Evolutionary conservation across 2,329 filamentous ascomycete species (phyloP), one percentile per base, ranked within the genome.

Genomic region (Pseudocercospora eumusae): DNA sequence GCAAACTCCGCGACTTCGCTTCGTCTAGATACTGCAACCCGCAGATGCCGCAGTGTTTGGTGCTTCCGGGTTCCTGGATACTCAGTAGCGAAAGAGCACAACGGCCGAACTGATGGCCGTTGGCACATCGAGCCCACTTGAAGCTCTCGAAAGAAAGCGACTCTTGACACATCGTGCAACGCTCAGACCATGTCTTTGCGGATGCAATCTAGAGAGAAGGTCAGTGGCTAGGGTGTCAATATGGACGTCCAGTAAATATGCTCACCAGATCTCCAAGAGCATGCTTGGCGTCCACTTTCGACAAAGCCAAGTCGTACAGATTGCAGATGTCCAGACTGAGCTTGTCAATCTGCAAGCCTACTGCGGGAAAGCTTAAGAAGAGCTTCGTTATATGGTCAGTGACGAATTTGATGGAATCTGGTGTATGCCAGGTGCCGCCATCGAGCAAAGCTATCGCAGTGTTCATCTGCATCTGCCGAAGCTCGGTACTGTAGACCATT

Each of bases 1-100:
- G 20, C 10, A 64, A 45, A 9, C 42, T 57, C 10, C 61, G 56
- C 47, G 66, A 40, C 7, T 61, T 61, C 15, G 81, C 78, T 53
- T 82, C 79, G 49, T 77, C 78, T 7, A 84, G 66, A 66, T 79
- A 83, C 49, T 81, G 79, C 25, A 73, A 79, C 11, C 71, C 77
- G 66, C 84, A 86, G n/a, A 80, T 73, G 18, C 79, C 79, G 69
- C 84, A 86, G 55, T 76, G 77, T 67, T 84, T 85, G 11, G 82
- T 81, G 1, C 81, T 75, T 1, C 79, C 79, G 2, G 84, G 83
- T 33, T 80, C 78, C 68, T 85, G 83, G 6, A 86, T 84, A 1
- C 82, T 76, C 5, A 84, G 67, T 56, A 84, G 82, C n/a, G 81
- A 83, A 21, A 86, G 65, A 11, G 77, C 77, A 66, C 84, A 86